Evolutionary conservation across 2,329 filamentous ascomycete species (phyloP), one percentile per base, ranked within the genome.

Genomic region (Fusarium bactridioides): DNA sequence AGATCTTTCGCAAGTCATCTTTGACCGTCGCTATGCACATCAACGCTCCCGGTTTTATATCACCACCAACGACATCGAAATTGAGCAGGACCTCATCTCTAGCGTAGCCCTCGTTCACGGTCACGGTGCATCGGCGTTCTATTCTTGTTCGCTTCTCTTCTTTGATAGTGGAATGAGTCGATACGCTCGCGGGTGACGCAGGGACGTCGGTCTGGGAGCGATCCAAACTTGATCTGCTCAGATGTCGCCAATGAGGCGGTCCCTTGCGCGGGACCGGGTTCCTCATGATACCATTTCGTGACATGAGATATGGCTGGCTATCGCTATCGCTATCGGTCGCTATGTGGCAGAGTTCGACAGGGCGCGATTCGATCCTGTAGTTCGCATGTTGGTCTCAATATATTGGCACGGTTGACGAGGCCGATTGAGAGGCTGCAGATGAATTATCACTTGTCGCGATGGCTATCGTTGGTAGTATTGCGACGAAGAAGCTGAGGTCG

Each of bases 1-100:
- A 76, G 2, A 76, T 70, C 72, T 84, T 85, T 40, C 82, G 79
- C 6, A 80, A 63, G 37, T 90, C 88, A 13, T 86, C 79, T 72
- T 86, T 89, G 55, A 91, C 78, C 10, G 90, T 86, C 27, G 91
- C 85, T 53, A 97, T 91, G 75, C 94, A 92, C 82, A 96, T 90
- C 61, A 97, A 84, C 69, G 89, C 88, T 31, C 92, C 93, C 1
- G 89, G 84, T 63, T 87, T 87, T 70, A 94, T 85, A 50, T 88
- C 86, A 48, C 86, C 84, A 59, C 89, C 88, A 66, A 95, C 89
- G 21, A 91, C 86, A 62, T 93, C 90, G 64, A 92, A 86, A 79
- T 95, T 96, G 77, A 97, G 87, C 27, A 96, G 85, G 48, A 96
- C 91, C 75, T 95, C 93, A 76, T 97, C 93, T 64, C 88, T 88